Evolutionary conservation across 495 filamentous ascomycete genomes (phyloP).

Genomic region (Parmelia sp.): DNA sequence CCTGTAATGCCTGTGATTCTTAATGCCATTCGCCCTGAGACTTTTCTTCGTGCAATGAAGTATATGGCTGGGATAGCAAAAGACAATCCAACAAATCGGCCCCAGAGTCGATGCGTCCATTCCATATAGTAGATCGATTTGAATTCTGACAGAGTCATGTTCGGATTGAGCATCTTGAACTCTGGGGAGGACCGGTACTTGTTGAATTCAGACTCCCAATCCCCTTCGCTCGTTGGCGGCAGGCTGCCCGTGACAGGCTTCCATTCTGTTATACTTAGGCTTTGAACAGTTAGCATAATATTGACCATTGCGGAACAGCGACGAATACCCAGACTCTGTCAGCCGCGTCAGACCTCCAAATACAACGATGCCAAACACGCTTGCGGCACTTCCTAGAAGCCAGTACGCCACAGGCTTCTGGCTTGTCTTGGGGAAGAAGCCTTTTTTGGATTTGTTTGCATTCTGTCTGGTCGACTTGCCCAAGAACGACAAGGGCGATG

Average conservation of each 20-base stretch:
- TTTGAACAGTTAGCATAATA: conserved; percentile 36
- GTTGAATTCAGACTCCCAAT: conserved; percentile 87
- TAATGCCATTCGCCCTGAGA: conserved; percentile 67
- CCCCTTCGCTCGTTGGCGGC: conserved; percentile 66
- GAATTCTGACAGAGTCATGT: conserved; percentile 88
- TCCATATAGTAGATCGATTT: conserved; percentile 99
- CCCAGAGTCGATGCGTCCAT: conserved; percentile 95
- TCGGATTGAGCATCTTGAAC: conserved; percentile 79
- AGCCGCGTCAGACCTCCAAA: conserved; percentile 89
- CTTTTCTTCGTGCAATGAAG: conserved; percentile 76
- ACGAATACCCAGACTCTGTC: conserved; percentile 83
- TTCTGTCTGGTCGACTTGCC: neutral
- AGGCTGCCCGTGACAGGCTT: conserved; percentile 88
- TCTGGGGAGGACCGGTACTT: conserved; percentile 89
- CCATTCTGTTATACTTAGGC: conserved; percentile 99
- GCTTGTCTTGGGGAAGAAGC: conserved; percentile 64
- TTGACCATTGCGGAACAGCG: neutral
- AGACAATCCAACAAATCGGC: conserved; percentile 81
- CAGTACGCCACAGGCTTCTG: conserved; percentile 79
- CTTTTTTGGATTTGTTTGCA: conserved; percentile 4
- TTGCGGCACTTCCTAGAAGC: conserved; percentile 82
- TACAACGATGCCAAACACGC: conserved; percentile 93
- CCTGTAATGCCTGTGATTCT: conserved; percentile 76
- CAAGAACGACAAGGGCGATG: conserved; percentile 24
- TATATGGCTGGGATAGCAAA: conserved; percentile 84